A percentile compares a stretch with the other conserved stretches of the same genome.
Conservation (phyloP, 345 rosid genomes). For the Durio zibethinus region DNA sequence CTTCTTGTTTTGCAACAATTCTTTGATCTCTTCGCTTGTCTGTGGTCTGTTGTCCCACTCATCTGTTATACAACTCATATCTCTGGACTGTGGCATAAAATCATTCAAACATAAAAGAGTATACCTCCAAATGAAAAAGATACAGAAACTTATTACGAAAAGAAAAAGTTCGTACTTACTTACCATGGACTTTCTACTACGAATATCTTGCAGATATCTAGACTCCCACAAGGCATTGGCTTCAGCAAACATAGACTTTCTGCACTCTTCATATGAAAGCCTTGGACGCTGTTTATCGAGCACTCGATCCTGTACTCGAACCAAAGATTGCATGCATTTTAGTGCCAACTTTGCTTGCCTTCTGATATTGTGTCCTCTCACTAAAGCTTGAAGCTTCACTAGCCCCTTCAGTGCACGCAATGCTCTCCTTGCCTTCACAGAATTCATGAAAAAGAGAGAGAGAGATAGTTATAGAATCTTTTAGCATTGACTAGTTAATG, state of each 20-base stretch:
- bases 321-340: slow-evolving; percentile 74
- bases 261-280: slow-evolving; percentile 39
- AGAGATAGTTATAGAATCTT: slow-evolving; percentile 26
- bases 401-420: slow-evolving; percentile 75
- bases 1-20: slow-evolving; percentile 40
- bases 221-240: slow-evolving; percentile 47
- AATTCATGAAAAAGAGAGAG: not conserved
- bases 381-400: slow-evolving; percentile 89
- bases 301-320: slow-evolving; percentile 74
- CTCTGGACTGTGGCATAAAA: slow-evolving; percentile 52
- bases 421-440: slow-evolving; percentile 74
- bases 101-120: not conserved
- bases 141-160: not conserved
- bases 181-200: slow-evolving; percentile 53
- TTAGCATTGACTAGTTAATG: slow-evolving; percentile 13
- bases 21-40: slow-evolving; percentile 43
- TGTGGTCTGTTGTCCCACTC: slow-evolving; percentile 51
- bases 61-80: slow-evolving; percentile 51
- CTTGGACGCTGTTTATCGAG: slow-evolving; percentile 50
- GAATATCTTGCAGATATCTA: slow-evolving; percentile 58
- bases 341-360: slow-evolving; percentile 68
- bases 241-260: slow-evolving; percentile 52
- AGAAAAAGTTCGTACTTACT: slow-evolving; percentile 6
- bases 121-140: not conserved
- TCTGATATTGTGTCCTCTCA: slow-evolving; percentile 83